Evolutionary conservation across 192 early-diverging fungal genomes (phyloP), one percentile per base, ranked within the genome.

Genomic region (Thamnidium elegans): DNA sequence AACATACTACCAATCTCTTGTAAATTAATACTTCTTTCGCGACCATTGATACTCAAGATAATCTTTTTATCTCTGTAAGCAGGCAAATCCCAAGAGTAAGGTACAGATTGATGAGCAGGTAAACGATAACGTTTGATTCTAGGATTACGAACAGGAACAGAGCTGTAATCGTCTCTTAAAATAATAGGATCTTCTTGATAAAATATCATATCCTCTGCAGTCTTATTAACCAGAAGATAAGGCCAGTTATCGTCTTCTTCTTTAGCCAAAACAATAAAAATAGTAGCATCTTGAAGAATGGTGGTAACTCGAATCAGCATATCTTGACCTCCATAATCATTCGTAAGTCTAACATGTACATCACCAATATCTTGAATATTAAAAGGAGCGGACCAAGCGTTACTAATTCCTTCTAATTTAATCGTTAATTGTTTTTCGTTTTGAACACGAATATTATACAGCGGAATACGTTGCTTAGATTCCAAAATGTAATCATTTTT

Each of bases 21-120:
- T 21, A 94, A 52, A 55, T 92, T 94, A 45, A 99, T 81, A 14
- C 85, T 76, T n/a, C 94, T 77, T 48, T 92, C 88, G 11, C 72
- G 68, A 26, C 90, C 93, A 66, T 89, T 86, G 1, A 92, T 85
- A 26, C 73, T 81, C 19, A 99, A 64, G 21, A 92, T 86, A 23
- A 99, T 72, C 1, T 76, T 67, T 72, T 95, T 96, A 13, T 83
- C 75, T 21, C 81, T 77, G 5, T 83, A 72, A 4, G 89, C 89
- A 9, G 95, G 95, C 47, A 84, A 74, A 63, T 99, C 97, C 94
- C 95, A 97, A 3, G 97, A 89, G 58, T 97, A 99, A 19, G 83
- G 76, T 66, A 88, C 72, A 9, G 84, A 69, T 65, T 84, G 73
- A 10, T 79, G 78, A 10, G 79, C 56, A 31, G 81, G 76, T 55